Percentiles rank a stretch among this genome's conserved stretches.
Conservation (phyloP, 345 rosid genomes). For the Ailanthus altissimus region DNA sequence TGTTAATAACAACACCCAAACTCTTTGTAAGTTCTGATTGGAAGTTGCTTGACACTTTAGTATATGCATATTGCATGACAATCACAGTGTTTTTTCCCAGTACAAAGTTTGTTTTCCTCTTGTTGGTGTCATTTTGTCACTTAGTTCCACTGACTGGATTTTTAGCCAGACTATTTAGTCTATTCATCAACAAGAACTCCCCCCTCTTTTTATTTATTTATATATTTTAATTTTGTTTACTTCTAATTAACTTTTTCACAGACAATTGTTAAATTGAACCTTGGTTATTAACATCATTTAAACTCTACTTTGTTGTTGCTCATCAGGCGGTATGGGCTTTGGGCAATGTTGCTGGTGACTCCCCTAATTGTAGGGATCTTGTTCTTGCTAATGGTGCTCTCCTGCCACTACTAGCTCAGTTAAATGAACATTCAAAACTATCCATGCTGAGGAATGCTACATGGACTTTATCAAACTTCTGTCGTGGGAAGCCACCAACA, state of each 20-base stretch:
- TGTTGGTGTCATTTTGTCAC: not conserved
- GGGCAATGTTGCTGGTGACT: constrained; percentile 83
- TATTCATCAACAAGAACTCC: not conserved
- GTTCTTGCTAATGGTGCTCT: constrained; percentile 69
- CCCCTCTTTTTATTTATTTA: not conserved
- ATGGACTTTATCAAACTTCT: constrained; percentile 74
- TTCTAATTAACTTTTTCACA: not conserved
- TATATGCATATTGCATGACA: not conserved
- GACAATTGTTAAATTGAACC: not conserved
- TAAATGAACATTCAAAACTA: constrained; percentile 62
- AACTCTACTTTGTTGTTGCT: constrained; percentile 17
- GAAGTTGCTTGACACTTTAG: not conserved
- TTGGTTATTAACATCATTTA: constrained; percentile 2
- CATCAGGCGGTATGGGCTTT: constrained; percentile 75
- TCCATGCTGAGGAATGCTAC: constrained; percentile 82
- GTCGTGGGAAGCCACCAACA: constrained; percentile 78
- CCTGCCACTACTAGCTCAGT: constrained; percentile 62
- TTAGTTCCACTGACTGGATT: too few relatives aligned
- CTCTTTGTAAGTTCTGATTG: not conserved
- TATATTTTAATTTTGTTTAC: too few relatives aligned
- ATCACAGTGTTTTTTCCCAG: not conserved
- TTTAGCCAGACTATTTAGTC: not conserved
- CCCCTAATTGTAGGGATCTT: constrained; percentile 70
- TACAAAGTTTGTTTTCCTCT: too few relatives aligned
- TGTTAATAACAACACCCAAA: not conserved